Evolutionary conservation across 257 asterid genomes (phyloP).

Genomic region (Penstemon barbatus): DNA sequence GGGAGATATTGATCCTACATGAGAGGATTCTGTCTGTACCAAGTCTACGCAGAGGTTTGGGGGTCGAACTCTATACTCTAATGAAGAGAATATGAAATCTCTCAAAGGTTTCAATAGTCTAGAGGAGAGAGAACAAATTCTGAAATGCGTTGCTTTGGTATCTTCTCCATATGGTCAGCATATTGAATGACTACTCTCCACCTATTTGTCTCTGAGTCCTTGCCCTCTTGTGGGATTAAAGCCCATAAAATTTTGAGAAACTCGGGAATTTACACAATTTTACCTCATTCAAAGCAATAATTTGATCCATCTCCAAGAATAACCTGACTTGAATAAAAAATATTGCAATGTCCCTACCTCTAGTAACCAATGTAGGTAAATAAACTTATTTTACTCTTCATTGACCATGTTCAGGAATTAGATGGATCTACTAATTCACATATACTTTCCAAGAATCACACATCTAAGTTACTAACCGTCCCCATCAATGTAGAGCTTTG

Average conservation of each 20-base stretch:
- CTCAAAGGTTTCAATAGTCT: neutral
- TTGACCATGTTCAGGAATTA: neutral
- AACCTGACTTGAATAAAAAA: too few species aligned
- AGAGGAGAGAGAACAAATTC: too few species aligned
- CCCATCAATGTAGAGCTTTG: constrained; percentile 11
- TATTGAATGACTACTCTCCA: neutral
- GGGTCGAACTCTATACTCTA: too few species aligned
- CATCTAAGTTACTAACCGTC: neutral
- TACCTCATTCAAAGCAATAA: too few species aligned
- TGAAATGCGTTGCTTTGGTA: too few species aligned
- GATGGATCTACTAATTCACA: neutral
- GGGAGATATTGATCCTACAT: neutral
- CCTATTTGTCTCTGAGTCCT: neutral
- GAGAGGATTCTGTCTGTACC: neutral
- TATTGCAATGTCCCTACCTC: too few species aligned
- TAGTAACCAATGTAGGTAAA: neutral
- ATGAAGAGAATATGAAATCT: neutral
- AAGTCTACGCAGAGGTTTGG: too few species aligned
- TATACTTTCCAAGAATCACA: neutral
- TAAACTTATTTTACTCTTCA: constrained; percentile 9
- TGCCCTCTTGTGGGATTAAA: neutral
- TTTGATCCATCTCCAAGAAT: too few species aligned
- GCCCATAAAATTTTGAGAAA: too few species aligned
- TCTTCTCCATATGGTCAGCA: neutral
- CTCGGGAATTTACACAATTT: too few species aligned